A percentile compares a stretch with the other conserved stretches of the same genome.
phyloP scores from a whole-genome alignment of 768 basidiomycete species.

The Psilocybe cyanescens region DNA sequence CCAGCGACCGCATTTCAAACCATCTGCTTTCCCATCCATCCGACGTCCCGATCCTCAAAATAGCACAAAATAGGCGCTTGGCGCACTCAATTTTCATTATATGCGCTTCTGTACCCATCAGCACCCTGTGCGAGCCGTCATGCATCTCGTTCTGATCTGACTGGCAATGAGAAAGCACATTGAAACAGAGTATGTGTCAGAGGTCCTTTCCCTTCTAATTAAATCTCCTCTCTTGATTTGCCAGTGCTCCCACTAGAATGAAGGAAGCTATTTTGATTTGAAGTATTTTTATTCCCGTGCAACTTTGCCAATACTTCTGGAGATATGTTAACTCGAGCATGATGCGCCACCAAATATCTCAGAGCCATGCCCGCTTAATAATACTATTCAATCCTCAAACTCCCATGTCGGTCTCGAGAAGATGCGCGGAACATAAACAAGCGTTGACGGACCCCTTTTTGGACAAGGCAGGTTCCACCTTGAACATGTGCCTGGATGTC shows the following conservation, averaged over 20 bases:
- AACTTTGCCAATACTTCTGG: not conserved
- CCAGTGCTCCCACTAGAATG: not conserved
- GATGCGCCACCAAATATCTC: not conserved
- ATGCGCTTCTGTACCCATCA: not conserved
- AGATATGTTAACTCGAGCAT: not conserved
- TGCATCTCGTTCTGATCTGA: not conserved
- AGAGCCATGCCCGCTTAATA: not conserved
- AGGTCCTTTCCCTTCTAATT: not conserved
- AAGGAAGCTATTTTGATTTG: not conserved
- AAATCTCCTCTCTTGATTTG: not conserved
- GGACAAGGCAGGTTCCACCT: not conserved
- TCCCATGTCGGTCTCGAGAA: not conserved
- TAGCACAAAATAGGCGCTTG: constrained; percentile 2
- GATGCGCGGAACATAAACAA: not conserved
- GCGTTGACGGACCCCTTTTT: not conserved
- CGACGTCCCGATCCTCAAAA: not conserved
- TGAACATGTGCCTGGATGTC: not conserved
- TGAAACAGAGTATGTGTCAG: not conserved
- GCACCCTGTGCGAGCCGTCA: not conserved
- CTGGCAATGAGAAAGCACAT: not conserved
- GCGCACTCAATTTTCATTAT: not conserved
- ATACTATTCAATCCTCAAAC: not conserved
- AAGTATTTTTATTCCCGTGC: not conserved
- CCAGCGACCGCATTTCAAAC: not conserved
- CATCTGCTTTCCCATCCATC: not conserved